Conservation (phyloP, 768 basidiomycete genomes). For the Trametes punicea region DNA sequence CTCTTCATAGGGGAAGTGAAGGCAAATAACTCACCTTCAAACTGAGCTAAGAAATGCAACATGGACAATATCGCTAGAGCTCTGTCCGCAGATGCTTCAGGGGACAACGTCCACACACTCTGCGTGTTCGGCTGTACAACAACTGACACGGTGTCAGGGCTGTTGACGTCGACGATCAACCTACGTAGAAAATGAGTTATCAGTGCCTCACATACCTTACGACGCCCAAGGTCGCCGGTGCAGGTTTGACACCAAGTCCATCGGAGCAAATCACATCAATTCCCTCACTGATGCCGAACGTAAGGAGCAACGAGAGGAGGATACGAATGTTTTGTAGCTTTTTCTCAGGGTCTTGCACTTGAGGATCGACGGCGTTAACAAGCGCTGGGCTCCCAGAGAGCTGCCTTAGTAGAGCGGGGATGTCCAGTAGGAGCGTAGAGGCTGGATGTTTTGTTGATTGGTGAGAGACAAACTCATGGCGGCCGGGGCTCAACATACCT, state of each 20-base stretch:
- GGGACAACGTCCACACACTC: constrained; percentile 72
- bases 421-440: constrained; percentile 30
- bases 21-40: too few species aligned
- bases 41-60: constrained; percentile 68
- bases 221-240: background rate
- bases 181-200: background rate
- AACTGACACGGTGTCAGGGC: constrained; percentile 40
- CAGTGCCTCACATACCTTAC: background rate
- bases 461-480: too few species aligned
- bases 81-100: constrained; percentile 64
- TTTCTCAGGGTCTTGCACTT: constrained; percentile 27
- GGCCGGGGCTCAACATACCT: constrained; percentile 13
- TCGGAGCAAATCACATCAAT: constrained; percentile 67
- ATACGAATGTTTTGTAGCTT: constrained; percentile 55
- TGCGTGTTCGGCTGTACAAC: constrained; percentile 36
- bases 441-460: too few species aligned
- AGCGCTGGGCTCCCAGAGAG: background rate
- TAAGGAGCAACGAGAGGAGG: constrained; percentile 62
- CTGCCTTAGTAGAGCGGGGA: constrained; percentile 25
- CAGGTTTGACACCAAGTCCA: constrained; percentile 42
- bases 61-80: constrained; percentile 64
- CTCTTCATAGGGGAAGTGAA: too few species aligned
- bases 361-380: constrained; percentile 29
- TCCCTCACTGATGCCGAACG: constrained; percentile 64
- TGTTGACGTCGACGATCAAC: constrained; percentile 22